Base-by-base conservation (phyloP, 768 basidiomycete genomes). In the Chalciporus chontae region DNA sequence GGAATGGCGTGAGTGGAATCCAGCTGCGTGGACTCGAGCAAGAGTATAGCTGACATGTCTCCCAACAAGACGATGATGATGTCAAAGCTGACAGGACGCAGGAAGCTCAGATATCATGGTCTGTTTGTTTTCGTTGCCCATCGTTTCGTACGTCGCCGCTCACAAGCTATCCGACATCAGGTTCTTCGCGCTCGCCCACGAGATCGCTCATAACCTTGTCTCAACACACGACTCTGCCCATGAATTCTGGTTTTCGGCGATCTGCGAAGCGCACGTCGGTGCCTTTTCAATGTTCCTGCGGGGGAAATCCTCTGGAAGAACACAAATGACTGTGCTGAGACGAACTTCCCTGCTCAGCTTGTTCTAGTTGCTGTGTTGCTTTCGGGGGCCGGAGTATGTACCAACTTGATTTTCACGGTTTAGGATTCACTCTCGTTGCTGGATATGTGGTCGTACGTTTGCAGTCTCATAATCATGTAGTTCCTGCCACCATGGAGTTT, bases 181-280 rank as follows among this genome's bases (percentile, higher is more conserved):
- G 86, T 97, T 85, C 65, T 90, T 93, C 62, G 84, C 87, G 0
- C 73, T 94, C 11, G 91, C 92, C 0, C 93, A 94, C 65, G 90
- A 90, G 63, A 87, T 91, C 56, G 88, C 89, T 11, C 92, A 95
- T 67, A 95, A 94, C 60, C 73, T 94, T 3, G 85, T 93, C 7
- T 77, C 80, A 32, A 80, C 81, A 0, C 92, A 94, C 60, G 91
- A 94, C 65, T 83, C 88, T 1, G 84, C 91, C 60, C 91, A 94
- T 58, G 90, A 92, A 53, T 95, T 94, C 65, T 94, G 90, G 67
- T 91, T 94, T 59, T 89, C 90, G 29, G 82, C 85, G 4, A 85
- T 94, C 21, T 87, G 87, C 55, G 88, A 94, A 68, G 77, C 72
- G 44, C 74, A 77, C 61, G 61, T 36, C 82, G 19, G 56, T 71